phyloP scores from a whole-genome alignment of 1,284 basidiomycete genomes.

The Singerocomus inundabilis region DNA sequence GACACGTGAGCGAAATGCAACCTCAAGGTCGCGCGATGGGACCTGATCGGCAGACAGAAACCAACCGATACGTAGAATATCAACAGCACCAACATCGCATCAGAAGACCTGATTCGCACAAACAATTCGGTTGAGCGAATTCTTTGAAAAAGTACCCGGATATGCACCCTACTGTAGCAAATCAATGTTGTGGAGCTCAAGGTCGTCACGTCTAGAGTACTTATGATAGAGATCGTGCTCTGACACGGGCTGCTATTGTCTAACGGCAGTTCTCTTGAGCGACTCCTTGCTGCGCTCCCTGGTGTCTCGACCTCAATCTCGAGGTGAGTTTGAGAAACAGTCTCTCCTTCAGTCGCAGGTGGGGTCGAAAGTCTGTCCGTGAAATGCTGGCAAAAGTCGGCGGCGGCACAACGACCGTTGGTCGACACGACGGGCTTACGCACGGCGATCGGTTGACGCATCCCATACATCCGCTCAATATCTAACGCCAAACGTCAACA shows the following conservation, averaged over 20 bases:
- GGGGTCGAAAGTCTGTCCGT: conserved; percentile 48
- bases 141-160: conserved; percentile 2
- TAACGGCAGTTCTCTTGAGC: conserved; percentile 1
- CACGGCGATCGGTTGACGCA: conserved; percentile 82
- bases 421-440: conserved; percentile 61
- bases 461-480: conserved; percentile 89
- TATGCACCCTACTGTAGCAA: conserved; percentile 63
- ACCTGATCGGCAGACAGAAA: conserved; percentile 46
- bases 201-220: conserved; percentile 88
- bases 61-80: conserved; percentile 54
- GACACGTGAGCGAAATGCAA: conserved; percentile 84
- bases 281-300: conserved; percentile 9
- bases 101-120: conserved; percentile 52
- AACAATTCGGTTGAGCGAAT: conserved; percentile 26
- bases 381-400: conserved; percentile 6
- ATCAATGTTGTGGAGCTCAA: conserved; percentile 84
- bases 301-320: conserved; percentile 70
- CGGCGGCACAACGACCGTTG: background rate
- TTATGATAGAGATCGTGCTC: conserved; percentile 89
- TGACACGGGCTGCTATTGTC: conserved; percentile 41
- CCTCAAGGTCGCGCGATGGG: conserved; percentile 43
- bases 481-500: conserved; percentile 48
- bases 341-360: conserved; percentile 69
- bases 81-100: conserved; percentile 64
- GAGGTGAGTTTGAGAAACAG: conserved; percentile 62